Percentiles rank a stretch among this genome's conserved stretches.
Conservation (phyloP, 352 stramenopile species). For the Phytopythium chamaehyphon region DNA sequence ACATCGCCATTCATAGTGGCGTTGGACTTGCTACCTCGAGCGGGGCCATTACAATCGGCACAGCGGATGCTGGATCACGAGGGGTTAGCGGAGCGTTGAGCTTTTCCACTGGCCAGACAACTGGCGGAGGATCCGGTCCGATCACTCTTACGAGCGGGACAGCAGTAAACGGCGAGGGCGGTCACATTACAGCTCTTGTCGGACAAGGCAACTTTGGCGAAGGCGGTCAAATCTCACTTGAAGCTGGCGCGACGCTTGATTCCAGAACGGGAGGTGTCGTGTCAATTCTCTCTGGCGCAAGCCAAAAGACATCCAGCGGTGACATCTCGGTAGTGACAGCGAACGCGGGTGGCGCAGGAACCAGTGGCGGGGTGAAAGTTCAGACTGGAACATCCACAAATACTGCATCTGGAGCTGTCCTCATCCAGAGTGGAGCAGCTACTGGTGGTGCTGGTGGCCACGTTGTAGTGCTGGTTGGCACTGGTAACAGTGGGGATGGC, state of each 20-base stretch:
- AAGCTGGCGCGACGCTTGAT: constrained; percentile 67
- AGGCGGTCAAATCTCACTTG: constrained; percentile 72
- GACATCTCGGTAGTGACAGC: constrained; percentile 58
- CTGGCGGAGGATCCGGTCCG: constrained; percentile 49
- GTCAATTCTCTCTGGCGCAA: constrained; percentile 49
- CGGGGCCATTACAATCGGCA: constrained; percentile 44
- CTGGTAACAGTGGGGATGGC: constrained; percentile 47
- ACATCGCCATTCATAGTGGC: constrained; percentile 42
- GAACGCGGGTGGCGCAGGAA: constrained; percentile 50
- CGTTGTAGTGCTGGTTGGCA: constrained; percentile 44
- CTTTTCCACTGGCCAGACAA: constrained; percentile 35
- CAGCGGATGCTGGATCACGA: constrained; percentile 36
- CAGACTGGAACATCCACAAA: constrained; percentile 52
- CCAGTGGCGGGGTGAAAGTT: constrained; percentile 54
- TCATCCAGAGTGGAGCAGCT: constrained; percentile 49
- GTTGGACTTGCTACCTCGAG: constrained; percentile 48
- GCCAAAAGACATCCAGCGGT: constrained; percentile 59
- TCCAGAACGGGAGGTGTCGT: constrained; percentile 64
- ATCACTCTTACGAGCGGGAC: constrained; percentile 50
- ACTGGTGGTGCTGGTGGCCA: constrained; percentile 60
- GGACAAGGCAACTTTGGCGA: constrained; percentile 75
- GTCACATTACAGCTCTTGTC: constrained; percentile 45
- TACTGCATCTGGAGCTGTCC: constrained; percentile 46
- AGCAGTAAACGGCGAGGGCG: constrained; percentile 43
- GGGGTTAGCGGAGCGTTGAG: constrained; percentile 46